Percentiles rank a stretch among this genome's conserved stretches.
These are phyloP conservation scores for Heteromeles arbutifolia DNA, from an alignment of 306 rosid genomes.

Conservation along the genomic window DNA sequence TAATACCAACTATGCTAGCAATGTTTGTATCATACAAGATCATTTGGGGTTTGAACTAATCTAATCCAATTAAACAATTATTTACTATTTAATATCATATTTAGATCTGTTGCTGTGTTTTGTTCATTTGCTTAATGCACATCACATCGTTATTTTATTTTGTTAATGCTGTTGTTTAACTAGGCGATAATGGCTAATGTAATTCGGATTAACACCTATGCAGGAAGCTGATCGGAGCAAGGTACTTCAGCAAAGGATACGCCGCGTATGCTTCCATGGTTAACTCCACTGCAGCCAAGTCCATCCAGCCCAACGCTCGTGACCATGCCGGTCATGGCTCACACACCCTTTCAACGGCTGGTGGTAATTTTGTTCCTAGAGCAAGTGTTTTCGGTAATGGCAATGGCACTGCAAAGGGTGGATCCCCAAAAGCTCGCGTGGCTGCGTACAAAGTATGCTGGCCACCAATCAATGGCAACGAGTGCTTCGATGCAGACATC, in stretches of 20 bases:
- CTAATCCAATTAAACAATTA: too few species aligned
- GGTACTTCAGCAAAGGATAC: conserved; percentile 55
- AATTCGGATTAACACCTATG: background rate
- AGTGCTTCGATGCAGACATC: conserved; percentile 53
- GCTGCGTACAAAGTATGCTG: conserved; percentile 84
- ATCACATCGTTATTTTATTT: background rate
- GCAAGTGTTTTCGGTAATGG: conserved; percentile 49
- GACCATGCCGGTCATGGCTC: conserved; percentile 77
- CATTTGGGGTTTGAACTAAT: too few species aligned
- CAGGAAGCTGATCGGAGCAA: conserved; percentile 83
- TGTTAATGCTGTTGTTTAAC: background rate
- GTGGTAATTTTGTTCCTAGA: conserved; percentile 45
- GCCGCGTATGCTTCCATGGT: background rate
- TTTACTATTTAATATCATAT: too few species aligned
- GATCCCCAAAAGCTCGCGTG: conserved; percentile 75
- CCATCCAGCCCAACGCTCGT: conserved; percentile 18
- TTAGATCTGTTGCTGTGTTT: background rate
- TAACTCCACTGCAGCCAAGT: background rate
- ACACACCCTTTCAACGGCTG: conserved; percentile 90
- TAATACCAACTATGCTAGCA: background rate
- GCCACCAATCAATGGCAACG: conserved; percentile 12
- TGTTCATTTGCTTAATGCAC: background rate
- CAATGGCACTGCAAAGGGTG: conserved; percentile 77
- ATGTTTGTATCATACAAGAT: background rate
- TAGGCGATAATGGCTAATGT: background rate